Percentiles rank a stretch among this genome's conserved stretches.
phyloP scores from a whole-genome alignment of 768 basidiomycete species.

The Dentipellis sp. region DNA sequence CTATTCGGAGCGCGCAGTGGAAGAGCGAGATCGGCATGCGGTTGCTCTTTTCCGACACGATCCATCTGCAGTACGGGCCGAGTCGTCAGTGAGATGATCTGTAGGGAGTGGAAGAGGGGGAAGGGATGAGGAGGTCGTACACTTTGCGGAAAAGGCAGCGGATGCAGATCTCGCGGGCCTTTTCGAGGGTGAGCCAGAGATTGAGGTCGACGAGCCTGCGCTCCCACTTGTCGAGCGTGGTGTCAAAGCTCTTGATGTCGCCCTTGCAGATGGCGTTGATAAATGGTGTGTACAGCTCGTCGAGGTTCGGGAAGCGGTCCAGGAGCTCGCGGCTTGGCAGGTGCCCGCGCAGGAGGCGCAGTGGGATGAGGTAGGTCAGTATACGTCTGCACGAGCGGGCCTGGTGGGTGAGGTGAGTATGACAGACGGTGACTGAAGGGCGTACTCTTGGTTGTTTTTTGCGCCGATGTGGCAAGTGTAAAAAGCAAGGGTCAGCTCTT shows the following conservation, averaged over 20 bases:
- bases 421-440: background rate
- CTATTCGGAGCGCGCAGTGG: slow-evolving; percentile 62
- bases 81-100: slow-evolving; percentile 1
- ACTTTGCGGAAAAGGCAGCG: slow-evolving; percentile 72
- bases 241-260: slow-evolving; percentile 74
- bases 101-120: background rate
- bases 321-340: slow-evolving; percentile 71
- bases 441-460: slow-evolving; percentile 72
- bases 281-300: slow-evolving; percentile 73
- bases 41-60: slow-evolving; percentile 59
- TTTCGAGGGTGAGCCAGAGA: slow-evolving; percentile 80
- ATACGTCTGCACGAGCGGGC: slow-evolving; percentile 56
- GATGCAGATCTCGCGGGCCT: slow-evolving; percentile 80
- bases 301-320: slow-evolving; percentile 60
- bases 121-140: slow-evolving; percentile 31
- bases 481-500: slow-evolving; percentile 81
- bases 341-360: slow-evolving; percentile 81
- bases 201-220: slow-evolving; percentile 75
- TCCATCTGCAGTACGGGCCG: slow-evolving; percentile 51
- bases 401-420: background rate
- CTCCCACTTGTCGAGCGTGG: slow-evolving; percentile 63
- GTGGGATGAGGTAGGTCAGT: slow-evolving; percentile 81
- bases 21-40: slow-evolving; percentile 80
- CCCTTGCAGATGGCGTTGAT: slow-evolving; percentile 68
- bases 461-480: slow-evolving; percentile 69